Conservation (phyloP, 2,329 filamentous ascomycete species). For the Zelopaecilomyces penicillatus region DNA sequence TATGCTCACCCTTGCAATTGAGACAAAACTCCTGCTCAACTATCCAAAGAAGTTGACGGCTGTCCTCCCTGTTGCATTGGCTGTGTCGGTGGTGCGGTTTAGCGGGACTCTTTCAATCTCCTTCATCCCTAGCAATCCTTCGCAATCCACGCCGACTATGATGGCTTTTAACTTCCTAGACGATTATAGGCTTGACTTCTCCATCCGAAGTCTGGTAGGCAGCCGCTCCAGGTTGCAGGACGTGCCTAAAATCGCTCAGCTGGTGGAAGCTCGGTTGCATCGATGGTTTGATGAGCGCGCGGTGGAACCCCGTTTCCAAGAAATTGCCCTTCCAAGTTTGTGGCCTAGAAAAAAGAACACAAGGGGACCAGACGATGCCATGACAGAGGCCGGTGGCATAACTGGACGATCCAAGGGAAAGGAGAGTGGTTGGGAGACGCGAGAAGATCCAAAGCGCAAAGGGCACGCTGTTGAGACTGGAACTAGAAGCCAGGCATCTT, state of each 20-base stretch:
- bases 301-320: slow-evolving; percentile 79
- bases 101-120: slow-evolving; percentile 90
- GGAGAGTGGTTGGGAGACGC: slow-evolving; percentile 41
- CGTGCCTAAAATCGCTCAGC: slow-evolving; percentile 79
- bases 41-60: slow-evolving; percentile 87
- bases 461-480: slow-evolving; percentile 38
- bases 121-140: slow-evolving; percentile 71
- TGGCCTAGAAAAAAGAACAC: slow-evolving; percentile 84
- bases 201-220: slow-evolving; percentile 69
- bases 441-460: slow-evolving; percentile 39
- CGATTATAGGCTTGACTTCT: slow-evolving; percentile 78
- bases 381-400: slow-evolving; percentile 38
- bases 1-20: slow-evolving; percentile 87
- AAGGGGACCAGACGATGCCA: slow-evolving; percentile 56
- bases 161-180: slow-evolving; percentile 92
- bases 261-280: slow-evolving; percentile 72
- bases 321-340: slow-evolving; percentile 72
- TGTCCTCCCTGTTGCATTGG: slow-evolving; percentile 81
- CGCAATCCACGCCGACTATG: slow-evolving; percentile 68
- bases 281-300: slow-evolving; percentile 83
- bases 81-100: slow-evolving; percentile 87
- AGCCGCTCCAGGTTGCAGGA: slow-evolving; percentile 74
- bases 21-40: slow-evolving; percentile 90
- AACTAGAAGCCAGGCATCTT: slow-evolving; percentile 27
- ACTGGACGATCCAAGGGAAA: slow-evolving; percentile 46